Percentiles rank a stretch among this genome's conserved stretches.
Conservation (phyloP, 2,329 filamentous ascomycete genomes). For the Helminthosporium solani region DNA sequence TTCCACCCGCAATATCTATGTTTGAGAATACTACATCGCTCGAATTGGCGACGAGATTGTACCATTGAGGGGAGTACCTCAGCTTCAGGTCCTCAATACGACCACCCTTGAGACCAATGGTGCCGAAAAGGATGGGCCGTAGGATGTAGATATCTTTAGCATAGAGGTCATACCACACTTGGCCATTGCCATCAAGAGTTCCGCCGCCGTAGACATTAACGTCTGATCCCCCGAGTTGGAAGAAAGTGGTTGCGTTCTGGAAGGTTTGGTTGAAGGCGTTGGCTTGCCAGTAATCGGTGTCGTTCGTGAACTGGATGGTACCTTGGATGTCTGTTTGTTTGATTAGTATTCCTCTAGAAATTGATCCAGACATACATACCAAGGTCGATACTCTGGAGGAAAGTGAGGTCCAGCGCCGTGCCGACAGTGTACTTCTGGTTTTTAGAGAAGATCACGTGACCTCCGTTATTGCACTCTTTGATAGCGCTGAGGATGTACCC, state of each 20-base stretch:
- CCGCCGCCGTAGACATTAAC: conserved; percentile 69
- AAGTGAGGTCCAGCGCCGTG: conserved; percentile 65
- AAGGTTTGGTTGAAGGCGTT: conserved; percentile 64
- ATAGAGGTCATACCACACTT: conserved; percentile 65
- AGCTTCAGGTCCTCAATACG: conserved; percentile 62
- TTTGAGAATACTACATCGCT: conserved; percentile 64
- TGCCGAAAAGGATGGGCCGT: conserved; percentile 59
- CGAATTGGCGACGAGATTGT: conserved; percentile 66
- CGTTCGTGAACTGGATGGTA: conserved; percentile 62
- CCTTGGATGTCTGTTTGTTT: conserved; percentile 55
- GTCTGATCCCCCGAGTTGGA: conserved; percentile 64
- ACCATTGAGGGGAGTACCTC: conserved; percentile 63
- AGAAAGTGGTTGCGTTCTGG: conserved; percentile 68
- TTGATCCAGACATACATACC: conserved; percentile 36
- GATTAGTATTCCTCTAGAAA: conserved; percentile 4
- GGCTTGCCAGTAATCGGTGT: conserved; percentile 68
- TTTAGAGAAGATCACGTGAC: conserved; percentile 59
- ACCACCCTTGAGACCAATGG: conserved; percentile 58
- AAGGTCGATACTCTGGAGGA: conserved; percentile 63
- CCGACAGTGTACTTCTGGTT: conserved; percentile 62
- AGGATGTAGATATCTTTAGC: conserved; percentile 58
- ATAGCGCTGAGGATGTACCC: conserved; percentile 56
- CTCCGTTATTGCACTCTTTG: conserved; percentile 62
- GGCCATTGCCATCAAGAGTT: conserved; percentile 63
- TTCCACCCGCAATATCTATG: conserved; percentile 60